These are phyloP conservation scores for Kalmanozyma brasiliensis DNA, from an alignment of 1,284 basidiomycete species.

Conservation along the genomic window DNA sequence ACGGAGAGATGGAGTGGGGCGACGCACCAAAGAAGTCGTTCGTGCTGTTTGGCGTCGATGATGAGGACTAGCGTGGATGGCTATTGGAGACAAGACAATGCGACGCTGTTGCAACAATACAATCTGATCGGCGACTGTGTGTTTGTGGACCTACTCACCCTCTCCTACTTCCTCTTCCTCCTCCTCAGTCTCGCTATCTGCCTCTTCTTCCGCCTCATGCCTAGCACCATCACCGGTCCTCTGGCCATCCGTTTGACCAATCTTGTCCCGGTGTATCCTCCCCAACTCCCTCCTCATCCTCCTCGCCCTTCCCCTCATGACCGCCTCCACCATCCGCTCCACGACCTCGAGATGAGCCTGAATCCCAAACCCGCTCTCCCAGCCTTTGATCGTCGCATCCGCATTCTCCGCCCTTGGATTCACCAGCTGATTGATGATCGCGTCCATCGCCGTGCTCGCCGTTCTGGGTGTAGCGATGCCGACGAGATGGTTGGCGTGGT, in stretches of 20 bases:
- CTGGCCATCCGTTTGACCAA: neutral
- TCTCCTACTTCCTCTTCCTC: neutral
- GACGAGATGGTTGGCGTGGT: slow-evolving; percentile 34
- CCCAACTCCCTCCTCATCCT: slow-evolving; percentile 15
- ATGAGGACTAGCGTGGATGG: slow-evolving; percentile 26
- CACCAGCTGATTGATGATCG: slow-evolving; percentile 4
- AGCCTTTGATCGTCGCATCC: slow-evolving; percentile 8
- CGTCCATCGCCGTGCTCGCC: slow-evolving; percentile 14
- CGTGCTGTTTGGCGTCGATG: slow-evolving; percentile 49
- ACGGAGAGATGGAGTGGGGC: slow-evolving; percentile 57
- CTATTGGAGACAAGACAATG: slow-evolving; percentile 8
- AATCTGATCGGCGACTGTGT: neutral
- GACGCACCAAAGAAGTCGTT: slow-evolving; percentile 46
- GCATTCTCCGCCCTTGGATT: slow-evolving; percentile 4
- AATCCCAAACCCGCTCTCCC: slow-evolving; percentile 30
- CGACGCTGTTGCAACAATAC: neutral
- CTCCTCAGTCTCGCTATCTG: slow-evolving; percentile 1
- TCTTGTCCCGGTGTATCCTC: slow-evolving; percentile 1
- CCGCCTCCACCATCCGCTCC: slow-evolving; percentile 28
- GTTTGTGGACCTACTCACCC: neutral
- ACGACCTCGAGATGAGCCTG: slow-evolving; percentile 34
- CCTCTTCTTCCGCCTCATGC: neutral
- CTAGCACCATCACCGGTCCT: neutral
- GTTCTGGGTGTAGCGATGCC: slow-evolving; percentile 24
- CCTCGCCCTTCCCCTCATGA: slow-evolving; percentile 2